Percentiles rank a stretch among this genome's conserved stretches.
These are phyloP conservation scores for Achaetomiella virescens DNA, from an alignment of 495 filamentous ascomycete genomes.

Conservation along the genomic window DNA sequence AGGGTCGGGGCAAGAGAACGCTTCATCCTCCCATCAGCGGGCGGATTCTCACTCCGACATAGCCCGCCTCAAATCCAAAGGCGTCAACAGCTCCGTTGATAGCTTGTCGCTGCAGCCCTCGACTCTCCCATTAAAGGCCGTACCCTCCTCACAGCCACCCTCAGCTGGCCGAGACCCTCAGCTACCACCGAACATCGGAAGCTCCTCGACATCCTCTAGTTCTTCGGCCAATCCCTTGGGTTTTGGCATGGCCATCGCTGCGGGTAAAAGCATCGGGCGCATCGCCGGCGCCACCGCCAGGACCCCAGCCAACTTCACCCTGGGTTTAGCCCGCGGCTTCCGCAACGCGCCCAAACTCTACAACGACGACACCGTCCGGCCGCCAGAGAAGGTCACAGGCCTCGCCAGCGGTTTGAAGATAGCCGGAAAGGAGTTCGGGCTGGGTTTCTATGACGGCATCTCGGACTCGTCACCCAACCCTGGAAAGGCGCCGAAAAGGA, in stretches of 20 bases:
- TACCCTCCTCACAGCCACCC: background rate
- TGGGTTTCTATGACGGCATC: conserved; percentile 64
- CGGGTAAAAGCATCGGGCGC: conserved; percentile 57
- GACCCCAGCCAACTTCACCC: conserved; percentile 73
- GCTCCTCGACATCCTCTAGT: background rate
- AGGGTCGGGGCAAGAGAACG: background rate
- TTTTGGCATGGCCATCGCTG: conserved; percentile 52
- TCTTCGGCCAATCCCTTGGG: conserved; percentile 20
- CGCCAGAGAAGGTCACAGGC: conserved; percentile 62
- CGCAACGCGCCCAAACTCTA: conserved; percentile 79
- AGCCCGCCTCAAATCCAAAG: background rate
- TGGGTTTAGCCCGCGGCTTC: conserved; percentile 75
- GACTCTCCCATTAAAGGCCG: conserved; percentile 2
- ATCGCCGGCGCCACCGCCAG: conserved; percentile 66
- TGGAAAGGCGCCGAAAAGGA: conserved; percentile 60
- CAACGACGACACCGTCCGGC: conserved; percentile 65
- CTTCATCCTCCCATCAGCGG: background rate
- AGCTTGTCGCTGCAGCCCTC: background rate
- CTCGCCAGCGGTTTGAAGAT: conserved; percentile 60
- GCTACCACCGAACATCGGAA: background rate
- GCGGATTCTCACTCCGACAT: background rate
- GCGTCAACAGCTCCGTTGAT: background rate
- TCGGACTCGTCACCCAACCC: conserved; percentile 70
- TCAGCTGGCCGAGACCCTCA: background rate
- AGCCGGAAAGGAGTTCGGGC: conserved; percentile 61